Evolutionary conservation across 2,329 filamentous ascomycete species (phyloP).

Genomic region (Malbranchea cinnamomea): DNA sequence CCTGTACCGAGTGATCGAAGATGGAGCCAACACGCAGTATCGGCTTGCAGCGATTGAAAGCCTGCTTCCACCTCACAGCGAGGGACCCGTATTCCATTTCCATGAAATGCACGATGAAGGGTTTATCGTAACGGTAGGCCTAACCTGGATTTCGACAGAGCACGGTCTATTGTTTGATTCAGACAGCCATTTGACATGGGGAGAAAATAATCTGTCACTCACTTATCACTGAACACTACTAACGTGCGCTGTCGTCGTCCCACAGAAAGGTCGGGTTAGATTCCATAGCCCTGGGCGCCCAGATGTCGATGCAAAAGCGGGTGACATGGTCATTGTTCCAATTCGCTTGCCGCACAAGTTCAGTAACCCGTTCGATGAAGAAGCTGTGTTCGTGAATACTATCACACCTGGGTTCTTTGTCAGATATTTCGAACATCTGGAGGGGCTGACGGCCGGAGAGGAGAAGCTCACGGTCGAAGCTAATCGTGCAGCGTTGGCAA

Average conservation of each 20-base stretch:
- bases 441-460: conserved; percentile 29
- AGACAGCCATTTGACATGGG: too few species aligned
- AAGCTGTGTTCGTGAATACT: conserved; percentile 42
- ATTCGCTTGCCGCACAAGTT: conserved; percentile 42
- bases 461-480: conserved; percentile 34
- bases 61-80: conserved; percentile 33
- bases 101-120: conserved; percentile 46
- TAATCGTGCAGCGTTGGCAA: conserved; percentile 34
- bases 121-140: conserved; percentile 35
- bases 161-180: too few species aligned
- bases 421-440: conserved; percentile 41
- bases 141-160: too few species aligned
- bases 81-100: conserved; percentile 37
- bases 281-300: conserved; percentile 34
- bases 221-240: not conserved
- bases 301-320: conserved; percentile 33
- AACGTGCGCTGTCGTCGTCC: not conserved
- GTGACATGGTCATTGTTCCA: conserved; percentile 42
- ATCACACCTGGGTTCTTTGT: conserved; percentile 43
- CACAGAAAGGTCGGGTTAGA: conserved; percentile 31
- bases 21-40: conserved; percentile 27
- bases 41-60: conserved; percentile 34
- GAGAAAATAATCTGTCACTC: conserved; percentile 7
- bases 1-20: conserved; percentile 15
- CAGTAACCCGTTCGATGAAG: conserved; percentile 38